Conservation (phyloP, 2,329 filamentous ascomycete genomes). For the Colletotrichum agaves region DNA sequence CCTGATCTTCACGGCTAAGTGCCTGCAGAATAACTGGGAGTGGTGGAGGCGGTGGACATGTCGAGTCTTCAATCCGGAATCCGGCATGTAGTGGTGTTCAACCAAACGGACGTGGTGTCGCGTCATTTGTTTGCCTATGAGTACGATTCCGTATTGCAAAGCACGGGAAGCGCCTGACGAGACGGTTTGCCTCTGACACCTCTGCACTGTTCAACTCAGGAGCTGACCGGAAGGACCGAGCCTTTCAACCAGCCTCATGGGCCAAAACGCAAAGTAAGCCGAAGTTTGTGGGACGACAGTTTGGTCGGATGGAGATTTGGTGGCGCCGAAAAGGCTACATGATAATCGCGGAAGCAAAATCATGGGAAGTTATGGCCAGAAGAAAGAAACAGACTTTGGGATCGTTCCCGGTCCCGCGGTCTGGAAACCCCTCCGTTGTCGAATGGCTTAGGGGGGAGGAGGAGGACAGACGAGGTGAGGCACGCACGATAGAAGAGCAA, state of each 20-base stretch:
- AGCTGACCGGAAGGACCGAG: too few relatives aligned
- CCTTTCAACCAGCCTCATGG: too few relatives aligned
- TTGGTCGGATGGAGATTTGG: not conserved
- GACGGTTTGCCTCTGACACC: not conserved
- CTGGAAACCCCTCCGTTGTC: not conserved
- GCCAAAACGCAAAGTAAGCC: not conserved
- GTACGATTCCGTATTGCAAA: not conserved
- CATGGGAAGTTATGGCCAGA: not conserved
- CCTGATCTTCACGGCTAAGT: not conserved
- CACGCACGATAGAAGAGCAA: not conserved
- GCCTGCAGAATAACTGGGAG: not conserved
- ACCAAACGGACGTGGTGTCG: not conserved
- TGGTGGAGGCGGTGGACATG: not conserved
- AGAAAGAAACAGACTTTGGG: conserved; percentile 3
- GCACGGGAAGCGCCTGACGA: conserved; percentile 23
- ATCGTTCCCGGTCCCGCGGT: conserved; percentile 13
- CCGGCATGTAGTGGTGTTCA: not conserved
- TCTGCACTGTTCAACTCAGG: too few relatives aligned
- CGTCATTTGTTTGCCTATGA: not conserved
- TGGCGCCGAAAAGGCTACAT: too few relatives aligned
- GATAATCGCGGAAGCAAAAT: too few relatives aligned
- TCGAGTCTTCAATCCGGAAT: conserved; percentile 13
- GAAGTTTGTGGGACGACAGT: not conserved
- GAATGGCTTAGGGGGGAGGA: not conserved
- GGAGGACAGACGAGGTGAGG: not conserved